Evolutionary conservation across 768 basidiomycete species (phyloP), one percentile per base, ranked within the genome.

Genomic region (Lanmaoa rubissima): DNA sequence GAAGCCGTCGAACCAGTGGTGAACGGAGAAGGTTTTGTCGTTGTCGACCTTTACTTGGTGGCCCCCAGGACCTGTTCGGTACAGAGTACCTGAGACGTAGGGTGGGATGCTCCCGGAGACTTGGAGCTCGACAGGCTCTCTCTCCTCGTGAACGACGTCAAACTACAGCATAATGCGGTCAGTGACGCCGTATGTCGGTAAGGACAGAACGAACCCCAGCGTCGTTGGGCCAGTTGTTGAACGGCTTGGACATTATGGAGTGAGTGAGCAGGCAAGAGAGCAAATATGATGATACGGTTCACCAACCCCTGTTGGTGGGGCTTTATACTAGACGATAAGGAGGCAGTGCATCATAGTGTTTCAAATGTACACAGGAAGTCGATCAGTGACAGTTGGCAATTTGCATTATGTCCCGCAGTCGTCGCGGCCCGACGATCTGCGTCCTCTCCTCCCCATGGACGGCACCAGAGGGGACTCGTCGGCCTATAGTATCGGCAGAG

Each of bases 1-100:
- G 46, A 78, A 70, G 28, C 76, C 76, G 49, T 77, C 76, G 52
- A 77, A 77, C 76, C 75, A 74, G 48, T 76, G 76, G 46, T 69
- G 61, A 7, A 72, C 43, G 16, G 74, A 66, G 21, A 67, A 58
- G 3, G 64, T 68, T 7, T 55, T 32, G 16, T 60, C 66, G 12
- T 61, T 59, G 49, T 61, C 43, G 0, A 62, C 19, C 34, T 66
- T 54, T 35, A 73, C 68, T 52, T 74, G 66, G 52, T 62, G n/a
- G 4, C 65, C 68, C 3, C 74, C 75, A 10, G 76, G 76, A 8
- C 76, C 76, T 5, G 74, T 77, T 32, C 76, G 61, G 56, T 77
- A 74, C 19, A 77, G 66, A 19, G 66, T 67, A 6, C 76, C 76
- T 3, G 65, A 68, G 40, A 75, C 68, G 54, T 74, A 77, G 17